Evolutionary conservation across 2,329 filamentous ascomycete species (phyloP).

Genomic region (Trichoderma brevicompactum): DNA sequence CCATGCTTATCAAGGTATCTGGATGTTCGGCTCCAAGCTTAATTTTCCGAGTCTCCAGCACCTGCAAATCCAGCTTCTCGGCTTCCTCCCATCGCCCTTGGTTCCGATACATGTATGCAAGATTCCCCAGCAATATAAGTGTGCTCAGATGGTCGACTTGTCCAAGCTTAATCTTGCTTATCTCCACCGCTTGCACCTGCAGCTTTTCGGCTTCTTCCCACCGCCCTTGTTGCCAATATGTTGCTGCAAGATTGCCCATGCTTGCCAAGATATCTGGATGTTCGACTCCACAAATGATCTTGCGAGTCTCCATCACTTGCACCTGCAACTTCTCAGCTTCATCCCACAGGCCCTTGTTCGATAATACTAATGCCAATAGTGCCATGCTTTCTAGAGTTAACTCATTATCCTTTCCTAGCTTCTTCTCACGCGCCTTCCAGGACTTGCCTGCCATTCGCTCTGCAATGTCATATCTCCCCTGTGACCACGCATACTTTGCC

Average conservation of each 20-base stretch:
- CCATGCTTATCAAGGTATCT: background rate
- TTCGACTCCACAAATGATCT: background rate
- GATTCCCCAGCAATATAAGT: background rate
- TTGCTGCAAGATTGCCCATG: slow-evolving; percentile 30
- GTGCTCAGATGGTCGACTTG: background rate
- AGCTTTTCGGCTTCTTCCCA: slow-evolving; percentile 24
- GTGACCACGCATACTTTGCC: slow-evolving; percentile 3
- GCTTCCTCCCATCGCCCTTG: background rate
- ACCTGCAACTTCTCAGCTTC: background rate
- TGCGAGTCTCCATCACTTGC: background rate
- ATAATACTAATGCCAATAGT: background rate
- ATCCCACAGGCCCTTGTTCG: background rate
- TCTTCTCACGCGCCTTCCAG: background rate
- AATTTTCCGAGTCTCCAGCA: background rate
- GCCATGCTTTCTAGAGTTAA: background rate
- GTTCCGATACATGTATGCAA: rapidly evolving
- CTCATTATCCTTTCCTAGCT: background rate
- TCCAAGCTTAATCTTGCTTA: background rate
- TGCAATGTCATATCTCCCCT: slow-evolving; percentile 1
- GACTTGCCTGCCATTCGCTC: background rate
- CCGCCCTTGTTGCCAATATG: slow-evolving; percentile 1
- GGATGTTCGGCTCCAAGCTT: background rate
- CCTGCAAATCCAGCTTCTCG: background rate
- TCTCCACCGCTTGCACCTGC: rapidly evolving
- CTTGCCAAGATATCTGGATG: background rate